phyloP scores from a whole-genome alignment of 495 filamentous ascomycete species.

The Aspergillus mulundensis region DNA sequence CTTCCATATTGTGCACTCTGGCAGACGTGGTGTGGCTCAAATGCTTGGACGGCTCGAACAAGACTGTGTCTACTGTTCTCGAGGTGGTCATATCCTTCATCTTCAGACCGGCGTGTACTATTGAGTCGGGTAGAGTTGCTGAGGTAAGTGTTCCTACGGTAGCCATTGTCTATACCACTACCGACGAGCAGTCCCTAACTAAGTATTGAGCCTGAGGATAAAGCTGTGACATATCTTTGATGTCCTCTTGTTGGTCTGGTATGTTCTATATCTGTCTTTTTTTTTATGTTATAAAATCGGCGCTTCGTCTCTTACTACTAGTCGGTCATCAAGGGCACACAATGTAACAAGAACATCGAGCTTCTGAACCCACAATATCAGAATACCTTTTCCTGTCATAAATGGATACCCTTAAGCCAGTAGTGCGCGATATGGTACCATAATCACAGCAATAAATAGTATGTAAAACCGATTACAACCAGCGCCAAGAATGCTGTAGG shows the following conservation, averaged over 20 bases:
- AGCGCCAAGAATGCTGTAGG: neutral
- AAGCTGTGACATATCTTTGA: neutral
- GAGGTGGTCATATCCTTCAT: neutral
- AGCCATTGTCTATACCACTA: conserved; percentile 14
- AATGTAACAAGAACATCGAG: too few species aligned
- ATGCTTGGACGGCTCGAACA: conserved; percentile 54
- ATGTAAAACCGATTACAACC: neutral
- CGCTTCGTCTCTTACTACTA: too few species aligned
- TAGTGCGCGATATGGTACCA: neutral
- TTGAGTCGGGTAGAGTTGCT: conserved; percentile 5
- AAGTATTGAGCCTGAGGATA: neutral
- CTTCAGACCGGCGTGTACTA: conserved; percentile 4
- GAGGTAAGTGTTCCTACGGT: conserved; percentile 15
- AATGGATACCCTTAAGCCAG: too few species aligned
- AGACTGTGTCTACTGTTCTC: conserved; percentile 6
- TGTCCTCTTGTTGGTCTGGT: neutral
- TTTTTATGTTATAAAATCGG: too few species aligned
- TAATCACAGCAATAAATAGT: neutral
- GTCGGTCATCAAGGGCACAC: too few species aligned
- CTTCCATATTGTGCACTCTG: conserved; percentile 55
- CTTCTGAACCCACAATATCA: too few species aligned
- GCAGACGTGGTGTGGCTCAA: conserved; percentile 49
- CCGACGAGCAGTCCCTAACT: neutral
- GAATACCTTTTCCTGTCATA: too few species aligned
- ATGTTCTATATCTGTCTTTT: too few species aligned